phyloP scores from a whole-genome alignment of 352 stramenopile genomes.

The Blastocystis sp. region DNA sequence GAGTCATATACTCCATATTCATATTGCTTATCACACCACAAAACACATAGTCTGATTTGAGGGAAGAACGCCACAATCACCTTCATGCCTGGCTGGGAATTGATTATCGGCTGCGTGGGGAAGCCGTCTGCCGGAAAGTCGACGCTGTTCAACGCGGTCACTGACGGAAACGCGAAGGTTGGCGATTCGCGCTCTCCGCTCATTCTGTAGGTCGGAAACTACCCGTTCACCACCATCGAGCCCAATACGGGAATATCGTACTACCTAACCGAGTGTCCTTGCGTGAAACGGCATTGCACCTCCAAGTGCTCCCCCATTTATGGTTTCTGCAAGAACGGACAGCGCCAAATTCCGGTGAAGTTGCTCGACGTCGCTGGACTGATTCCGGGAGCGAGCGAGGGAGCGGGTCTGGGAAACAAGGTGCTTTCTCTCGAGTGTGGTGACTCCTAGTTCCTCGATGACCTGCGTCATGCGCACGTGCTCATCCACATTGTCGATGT shows the following conservation, averaged over 20 bases:
- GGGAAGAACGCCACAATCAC: not conserved
- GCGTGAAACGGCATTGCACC: constrained; percentile 11
- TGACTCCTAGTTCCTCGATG: constrained; percentile 83
- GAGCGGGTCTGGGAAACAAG: constrained; percentile 95
- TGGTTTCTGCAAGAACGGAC: constrained; percentile 67
- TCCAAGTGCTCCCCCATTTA: constrained; percentile 64
- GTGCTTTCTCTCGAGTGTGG: constrained; percentile 83
- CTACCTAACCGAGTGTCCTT: constrained; percentile 84
- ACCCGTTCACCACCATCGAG: constrained; percentile 87
- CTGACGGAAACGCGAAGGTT: constrained; percentile 82
- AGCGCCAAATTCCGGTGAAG: constrained; percentile 80
- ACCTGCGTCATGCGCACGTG: constrained; percentile 85
- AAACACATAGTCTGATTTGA: not conserved
- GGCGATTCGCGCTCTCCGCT: not conserved
- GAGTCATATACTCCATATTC: too few species aligned
- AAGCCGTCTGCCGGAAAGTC: constrained; percentile 87
- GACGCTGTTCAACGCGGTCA: constrained; percentile 88
- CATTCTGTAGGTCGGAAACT: constrained; percentile 81
- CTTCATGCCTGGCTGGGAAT: constrained; percentile 77
- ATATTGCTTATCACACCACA: too few species aligned
- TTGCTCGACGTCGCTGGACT: constrained; percentile 90
- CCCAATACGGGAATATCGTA: constrained; percentile 87
- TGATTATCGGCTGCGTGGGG: constrained; percentile 86
- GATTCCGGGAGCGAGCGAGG: constrained; percentile 88
- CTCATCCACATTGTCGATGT: constrained; percentile 89